Percentiles rank a stretch among this genome's conserved stretches.
Evolutionary conservation across 352 stramenopile genomes (phyloP).

Genomic region (Pythium oligandrum): DNA sequence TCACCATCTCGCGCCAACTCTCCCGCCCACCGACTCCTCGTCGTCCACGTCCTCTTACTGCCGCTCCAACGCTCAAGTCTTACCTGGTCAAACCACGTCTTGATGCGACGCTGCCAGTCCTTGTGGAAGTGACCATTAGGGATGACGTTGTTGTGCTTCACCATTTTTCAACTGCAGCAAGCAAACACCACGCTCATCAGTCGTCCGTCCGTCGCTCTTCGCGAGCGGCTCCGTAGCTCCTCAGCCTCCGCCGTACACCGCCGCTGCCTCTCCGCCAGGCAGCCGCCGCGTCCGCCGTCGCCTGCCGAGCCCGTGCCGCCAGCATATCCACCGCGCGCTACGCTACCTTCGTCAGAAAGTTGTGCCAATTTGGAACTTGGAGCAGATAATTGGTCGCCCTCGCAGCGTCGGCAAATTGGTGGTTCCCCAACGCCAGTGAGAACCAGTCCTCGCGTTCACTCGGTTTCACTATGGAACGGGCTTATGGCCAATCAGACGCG

Average conservation of each 20-base stretch:
- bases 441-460: slow-evolving; percentile 68
- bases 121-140: slow-evolving; percentile 99
- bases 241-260: background rate
- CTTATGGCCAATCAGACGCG: slow-evolving; percentile 38
- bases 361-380: slow-evolving; percentile 90
- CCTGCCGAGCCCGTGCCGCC: background rate
- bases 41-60: too few relatives aligned
- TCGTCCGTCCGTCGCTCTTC: slow-evolving; percentile 2
- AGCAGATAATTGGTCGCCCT: slow-evolving; percentile 31
- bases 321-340: slow-evolving; percentile 17
- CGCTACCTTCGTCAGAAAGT: slow-evolving; percentile 82
- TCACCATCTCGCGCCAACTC: too few relatives aligned
- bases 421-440: slow-evolving; percentile 72
- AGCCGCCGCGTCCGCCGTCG: slow-evolving; percentile 1
- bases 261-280: background rate
- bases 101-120: slow-evolving; percentile 97
- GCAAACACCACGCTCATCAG: slow-evolving; percentile 7
- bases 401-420: slow-evolving; percentile 55
- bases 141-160: slow-evolving; percentile 99
- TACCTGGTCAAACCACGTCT: slow-evolving; percentile 96
- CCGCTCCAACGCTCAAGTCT: slow-evolving; percentile 3
- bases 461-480: slow-evolving; percentile 40
- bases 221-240: background rate
- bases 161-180: slow-evolving; percentile 82
- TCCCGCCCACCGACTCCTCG: too few relatives aligned